phyloP scores from a whole-genome alignment of 371 early-diverging fungal genomes.

The Funneliformis caledonium region DNA sequence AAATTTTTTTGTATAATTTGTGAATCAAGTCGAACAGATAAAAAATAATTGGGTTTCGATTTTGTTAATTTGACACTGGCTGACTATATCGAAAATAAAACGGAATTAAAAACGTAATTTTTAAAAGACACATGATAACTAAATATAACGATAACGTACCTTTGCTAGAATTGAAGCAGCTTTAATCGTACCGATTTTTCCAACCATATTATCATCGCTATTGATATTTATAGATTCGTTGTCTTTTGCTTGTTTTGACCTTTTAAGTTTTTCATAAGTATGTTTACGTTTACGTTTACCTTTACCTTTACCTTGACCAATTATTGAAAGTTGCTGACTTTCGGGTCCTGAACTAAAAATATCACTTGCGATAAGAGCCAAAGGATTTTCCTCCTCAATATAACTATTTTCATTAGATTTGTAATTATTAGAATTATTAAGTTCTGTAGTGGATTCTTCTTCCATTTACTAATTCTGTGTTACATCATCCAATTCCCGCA shows the following conservation, averaged over 20 bases:
- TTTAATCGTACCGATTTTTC: neutral
- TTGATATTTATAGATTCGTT: too few relatives aligned
- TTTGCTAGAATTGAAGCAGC: neutral
- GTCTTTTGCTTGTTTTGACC: too few relatives aligned
- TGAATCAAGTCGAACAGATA: conserved; percentile 13
- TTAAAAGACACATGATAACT: too few relatives aligned
- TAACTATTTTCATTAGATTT: neutral
- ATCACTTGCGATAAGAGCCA: neutral
- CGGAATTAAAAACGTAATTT: too few relatives aligned
- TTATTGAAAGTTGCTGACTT: neutral
- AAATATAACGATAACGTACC: neutral
- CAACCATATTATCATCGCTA: too few relatives aligned
- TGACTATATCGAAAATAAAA: neutral
- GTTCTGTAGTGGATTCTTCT: neutral
- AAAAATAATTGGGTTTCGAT: neutral
- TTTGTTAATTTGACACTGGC: neutral
- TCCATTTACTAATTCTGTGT: neutral
- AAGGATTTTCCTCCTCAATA: neutral
- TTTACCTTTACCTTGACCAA: neutral
- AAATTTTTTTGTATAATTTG: neutral
- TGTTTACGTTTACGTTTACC: neutral
- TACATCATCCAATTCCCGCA: neutral
- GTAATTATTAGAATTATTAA: too few relatives aligned
- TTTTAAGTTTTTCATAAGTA: too few relatives aligned
- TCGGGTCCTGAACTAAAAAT: neutral